Evolutionary conservation across 2,329 filamentous ascomycete species (phyloP), one percentile per base, ranked within the genome.

Genomic region (Calonectria ilicicola): DNA sequence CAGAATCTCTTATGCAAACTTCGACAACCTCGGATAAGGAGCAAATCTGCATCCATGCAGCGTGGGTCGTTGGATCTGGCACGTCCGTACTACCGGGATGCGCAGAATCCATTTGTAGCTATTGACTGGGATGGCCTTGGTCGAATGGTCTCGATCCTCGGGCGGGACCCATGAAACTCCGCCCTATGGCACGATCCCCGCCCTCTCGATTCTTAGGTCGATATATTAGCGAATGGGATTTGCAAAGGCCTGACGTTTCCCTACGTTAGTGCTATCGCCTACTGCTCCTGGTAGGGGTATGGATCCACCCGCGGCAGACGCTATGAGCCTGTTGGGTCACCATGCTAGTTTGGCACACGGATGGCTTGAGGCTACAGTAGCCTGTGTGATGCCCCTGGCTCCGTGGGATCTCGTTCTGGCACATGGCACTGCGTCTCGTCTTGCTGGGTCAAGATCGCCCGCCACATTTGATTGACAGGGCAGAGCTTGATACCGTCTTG

Each of bases 111-210:
- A 65, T 64, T 64, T 67, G 69, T 40, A 70, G 68, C 67, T 70
- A 70, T 49, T 64, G 56, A 47, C 67, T 66, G 69, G 65, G 67
- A 78, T 75, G 67, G 53, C 68, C 73, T 73, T 72, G 70, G 68
- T 73, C 72, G 71, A 75, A 68, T 77, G 78, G 77, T 80, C 78
- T 80, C 77, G 78, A 80, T 80, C 75, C 73, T 78, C 42, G 60
- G 51, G 32, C 42, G 60, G 65, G 64, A 27, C 65, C 70, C 67
- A 65, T 27, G 58, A 65, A 72, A 72, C 77, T 79, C 76, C 78
- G 78, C 75, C 78, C 75, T 72, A 75, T 80, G 75, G 74, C 75
- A 79, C 74, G 78, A 79, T 79, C 77, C 76, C 78, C 78, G 74
- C 74, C 72, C 66, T 56, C 56, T 70, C 63, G 62, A 74, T 73